Evolutionary conservation across 2,329 filamentous ascomycete species (phyloP), one percentile per base, ranked within the genome.

Genomic region (Emergomyces orientalis): DNA sequence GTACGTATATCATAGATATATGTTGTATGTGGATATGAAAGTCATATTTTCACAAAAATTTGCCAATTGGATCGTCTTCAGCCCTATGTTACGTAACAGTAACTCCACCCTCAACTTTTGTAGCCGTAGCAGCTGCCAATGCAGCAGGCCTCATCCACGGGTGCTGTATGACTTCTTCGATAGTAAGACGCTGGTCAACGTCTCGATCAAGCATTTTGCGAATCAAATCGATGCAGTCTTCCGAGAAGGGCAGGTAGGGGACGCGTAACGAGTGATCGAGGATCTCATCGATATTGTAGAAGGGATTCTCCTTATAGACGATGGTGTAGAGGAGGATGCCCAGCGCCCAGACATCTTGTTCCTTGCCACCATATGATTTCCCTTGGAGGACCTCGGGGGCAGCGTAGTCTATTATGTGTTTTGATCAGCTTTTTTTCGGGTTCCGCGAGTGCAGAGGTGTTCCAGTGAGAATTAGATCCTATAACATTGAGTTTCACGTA

Each of bases 301-400:
- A 99, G 0, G 94, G 93, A 72, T 99, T 99, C 78, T 99, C 94
- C 78, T 97, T 99, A 83, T 99, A 99, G 71, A 97, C 89, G 72
- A 99, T 97, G 34, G 94, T 99, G 80, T 99, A 99, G 17, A 99
- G 85, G 32, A 99, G 83, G 71, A 99, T 97, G 30, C 94, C 94
- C 19, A 99, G 83, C 0, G 94, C 94, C 94, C 94, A 99, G 37
- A 99, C 91, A 72, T 99, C 94, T 79, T 99, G 94, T 75, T 96
- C 93, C 76, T 95, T 96, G 71, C 94, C 94, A 68, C 89, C 86
- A 77, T 99, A 99, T 19, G 92, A 88, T 69, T 88, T 88, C 57
- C 94, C 94, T 63, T 91, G 91, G 58, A 99, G 83, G 62, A 99
- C 94, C 79, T 99, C 94, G n/a, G 94, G 94, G 7, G 94, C 94